Evolutionary conservation across 176 grass and related monocot genomes (phyloP), one percentile per base, ranked within the genome.

Genomic region (Musa itinerans): DNA sequence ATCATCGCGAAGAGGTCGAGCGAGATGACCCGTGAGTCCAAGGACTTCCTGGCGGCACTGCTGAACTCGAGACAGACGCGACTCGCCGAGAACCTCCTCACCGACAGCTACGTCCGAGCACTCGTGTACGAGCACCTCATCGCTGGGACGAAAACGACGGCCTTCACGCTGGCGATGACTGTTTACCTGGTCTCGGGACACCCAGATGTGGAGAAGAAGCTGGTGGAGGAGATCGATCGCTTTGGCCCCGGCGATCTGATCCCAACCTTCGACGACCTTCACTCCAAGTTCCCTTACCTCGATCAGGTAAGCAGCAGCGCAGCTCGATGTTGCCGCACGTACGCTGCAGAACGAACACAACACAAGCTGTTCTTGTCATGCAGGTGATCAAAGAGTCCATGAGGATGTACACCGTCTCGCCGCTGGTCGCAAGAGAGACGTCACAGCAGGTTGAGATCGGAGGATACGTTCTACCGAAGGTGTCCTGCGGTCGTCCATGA

Each of bases 141-240:
- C 81, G 95, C 95, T n/a, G 95, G 95, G n/a, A 89, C 95, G 11
- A 94, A 89, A 82, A 99, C 95, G 25, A 99, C 90, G 29, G 90
- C 90, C 10, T 99, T 99, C 82, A 99, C 95, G 29, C 78, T 94
- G 77, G 82, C 88, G n/a, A 94, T 89, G 16, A 84, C 83, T 70
- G 78, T 99, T 72, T 94, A 99, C 69, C 84, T 99, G 20, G 78
- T 99, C 61, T 86, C 95, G 1, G 80, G 83, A 52, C 88, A 94
- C 73, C 86, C 74, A 6, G 76, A 85, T 62, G 90, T 94, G 8
- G 95, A 99, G 87, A 82, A 81, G 80, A 94, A 84, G 79, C 80
- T 99, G 66, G 71, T 99, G 22, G 82, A 64, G 52, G 90, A 94
- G 86, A 72, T 99, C 24, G 88, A 99, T 80, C 53, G 64, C 53